Percentiles rank a stretch among this genome's conserved stretches.
Evolutionary conservation across 139 green algal genomes (phyloP).

Genomic region (Coelastrella sp.): DNA sequence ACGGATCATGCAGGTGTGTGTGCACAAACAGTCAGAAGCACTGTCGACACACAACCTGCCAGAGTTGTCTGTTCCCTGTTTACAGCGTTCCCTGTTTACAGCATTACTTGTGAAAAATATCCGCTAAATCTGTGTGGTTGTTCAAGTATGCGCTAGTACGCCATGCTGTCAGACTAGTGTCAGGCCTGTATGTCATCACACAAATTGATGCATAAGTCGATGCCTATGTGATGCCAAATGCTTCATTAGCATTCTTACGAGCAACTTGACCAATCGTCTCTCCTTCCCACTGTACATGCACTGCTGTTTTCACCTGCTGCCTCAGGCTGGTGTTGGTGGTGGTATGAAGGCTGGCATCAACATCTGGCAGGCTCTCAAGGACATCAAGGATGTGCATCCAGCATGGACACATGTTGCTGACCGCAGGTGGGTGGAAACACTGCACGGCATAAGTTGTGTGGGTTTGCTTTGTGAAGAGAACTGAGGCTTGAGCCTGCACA

Average conservation of each 20-base stretch:
- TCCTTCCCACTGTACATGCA: too few species aligned
- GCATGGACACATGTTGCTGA: slow-evolving; percentile 54
- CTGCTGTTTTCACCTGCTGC: background rate
- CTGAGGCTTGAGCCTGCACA: too few species aligned
- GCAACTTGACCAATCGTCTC: too few species aligned
- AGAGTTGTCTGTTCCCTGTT: background rate
- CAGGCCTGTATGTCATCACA: background rate
- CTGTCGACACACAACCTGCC: too few species aligned
- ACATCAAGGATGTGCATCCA: slow-evolving; percentile 48
- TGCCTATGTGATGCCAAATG: too few species aligned
- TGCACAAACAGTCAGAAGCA: too few species aligned
- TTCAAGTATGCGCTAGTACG: too few species aligned
- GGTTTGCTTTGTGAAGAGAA: background rate
- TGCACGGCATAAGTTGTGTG: background rate
- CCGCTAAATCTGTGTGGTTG: too few species aligned
- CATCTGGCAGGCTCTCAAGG: slow-evolving; percentile 52
- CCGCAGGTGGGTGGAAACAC: background rate
- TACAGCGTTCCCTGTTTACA: background rate
- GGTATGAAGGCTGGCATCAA: slow-evolving; percentile 69
- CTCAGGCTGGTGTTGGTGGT: slow-evolving; percentile 60
- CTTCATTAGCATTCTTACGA: too few species aligned
- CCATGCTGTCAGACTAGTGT: background rate
- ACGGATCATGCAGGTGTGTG: slow-evolving; percentile 50
- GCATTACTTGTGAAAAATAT: background rate
- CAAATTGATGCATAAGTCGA: background rate